Conservation (phyloP, 2,329 filamentous ascomycete genomes). For the Penicillium sp. region DNA sequence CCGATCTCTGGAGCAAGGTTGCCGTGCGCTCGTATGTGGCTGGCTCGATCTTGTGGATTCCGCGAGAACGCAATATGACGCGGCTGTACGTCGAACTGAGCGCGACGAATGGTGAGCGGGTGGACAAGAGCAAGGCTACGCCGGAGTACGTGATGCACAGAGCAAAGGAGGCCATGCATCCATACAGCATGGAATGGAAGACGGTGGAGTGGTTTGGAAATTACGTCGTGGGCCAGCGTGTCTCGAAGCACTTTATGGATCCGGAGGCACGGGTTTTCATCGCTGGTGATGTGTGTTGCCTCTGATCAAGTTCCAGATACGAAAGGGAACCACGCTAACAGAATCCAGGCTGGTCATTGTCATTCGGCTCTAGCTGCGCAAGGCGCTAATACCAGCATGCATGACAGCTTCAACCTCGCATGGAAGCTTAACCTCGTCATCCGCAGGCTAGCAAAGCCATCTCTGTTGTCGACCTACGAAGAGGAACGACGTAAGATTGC, state of each 20-base stretch:
- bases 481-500: constrained; percentile 33
- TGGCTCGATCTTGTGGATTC: constrained; percentile 70
- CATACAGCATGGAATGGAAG: constrained; percentile 47
- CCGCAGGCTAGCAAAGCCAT: constrained; percentile 24
- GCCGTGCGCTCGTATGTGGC: constrained; percentile 64
- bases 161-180: constrained; percentile 44
- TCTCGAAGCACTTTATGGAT: constrained; percentile 48
- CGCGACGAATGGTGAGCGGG: constrained; percentile 23
- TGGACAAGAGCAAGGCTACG: constrained; percentile 41
- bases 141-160: constrained; percentile 67
- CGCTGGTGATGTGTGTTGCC: constrained; percentile 44
- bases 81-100: constrained; percentile 53
- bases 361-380: constrained; percentile 35
- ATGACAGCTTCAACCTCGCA: constrained; percentile 37
- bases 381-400: constrained; percentile 39
- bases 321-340: constrained; percentile 1
- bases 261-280: constrained; percentile 46
- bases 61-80: constrained; percentile 69
- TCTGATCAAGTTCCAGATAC: too few relatives aligned
- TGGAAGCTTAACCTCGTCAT: constrained; percentile 35
- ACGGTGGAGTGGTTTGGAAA: constrained; percentile 51
- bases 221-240: constrained; percentile 51
- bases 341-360: constrained; percentile 28
- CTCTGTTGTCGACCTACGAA: constrained; percentile 31
- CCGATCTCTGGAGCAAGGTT: constrained; percentile 72